Percentiles rank a stretch among this genome's conserved stretches.
These are phyloP conservation scores for Mortierella sp. DNA, from an alignment of 371 early-diverging fungal genomes.

Conservation along the genomic window DNA sequence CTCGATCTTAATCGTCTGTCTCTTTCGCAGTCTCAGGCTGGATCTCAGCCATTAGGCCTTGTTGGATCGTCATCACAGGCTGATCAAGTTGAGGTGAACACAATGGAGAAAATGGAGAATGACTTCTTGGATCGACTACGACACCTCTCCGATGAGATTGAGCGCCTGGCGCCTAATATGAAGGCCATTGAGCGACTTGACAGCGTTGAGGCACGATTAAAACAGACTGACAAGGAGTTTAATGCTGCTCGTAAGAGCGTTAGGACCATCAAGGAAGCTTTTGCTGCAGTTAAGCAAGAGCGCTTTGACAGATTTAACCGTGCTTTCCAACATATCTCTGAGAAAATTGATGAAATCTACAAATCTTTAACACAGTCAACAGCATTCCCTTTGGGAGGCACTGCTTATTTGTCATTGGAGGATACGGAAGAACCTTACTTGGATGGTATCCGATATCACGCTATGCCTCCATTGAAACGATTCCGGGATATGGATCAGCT, in stretches of 20 bases:
- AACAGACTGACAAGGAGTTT: conserved; percentile 86
- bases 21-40: conserved; percentile 29
- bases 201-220: conserved; percentile 82
- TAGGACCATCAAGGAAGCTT: conserved; percentile 82
- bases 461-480: conserved; percentile 99
- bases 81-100: conserved; percentile 56
- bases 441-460: conserved; percentile 96
- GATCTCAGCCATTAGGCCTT: conserved; percentile 9
- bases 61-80: conserved; percentile 20
- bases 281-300: conserved; percentile 85
- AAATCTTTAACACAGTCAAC: conserved; percentile 90
- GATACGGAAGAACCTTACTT: conserved; percentile 96
- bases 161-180: conserved; percentile 90
- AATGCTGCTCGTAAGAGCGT: conserved; percentile 82
- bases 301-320: conserved; percentile 85
- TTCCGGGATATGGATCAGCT: conserved; percentile 99
- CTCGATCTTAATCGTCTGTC: conserved; percentile 43
- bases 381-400: conserved; percentile 91
- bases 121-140: conserved; percentile 80
- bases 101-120: conserved; percentile 66
- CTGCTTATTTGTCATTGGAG: conserved; percentile 96
- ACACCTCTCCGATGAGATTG: conserved; percentile 78
- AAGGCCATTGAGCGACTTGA: conserved; percentile 89
- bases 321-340: conserved; percentile 94
- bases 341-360: conserved; percentile 94